These are phyloP conservation scores for Epichloe baconii DNA, from an alignment of 2,329 filamentous ascomycete species.

Conservation along the genomic window DNA sequence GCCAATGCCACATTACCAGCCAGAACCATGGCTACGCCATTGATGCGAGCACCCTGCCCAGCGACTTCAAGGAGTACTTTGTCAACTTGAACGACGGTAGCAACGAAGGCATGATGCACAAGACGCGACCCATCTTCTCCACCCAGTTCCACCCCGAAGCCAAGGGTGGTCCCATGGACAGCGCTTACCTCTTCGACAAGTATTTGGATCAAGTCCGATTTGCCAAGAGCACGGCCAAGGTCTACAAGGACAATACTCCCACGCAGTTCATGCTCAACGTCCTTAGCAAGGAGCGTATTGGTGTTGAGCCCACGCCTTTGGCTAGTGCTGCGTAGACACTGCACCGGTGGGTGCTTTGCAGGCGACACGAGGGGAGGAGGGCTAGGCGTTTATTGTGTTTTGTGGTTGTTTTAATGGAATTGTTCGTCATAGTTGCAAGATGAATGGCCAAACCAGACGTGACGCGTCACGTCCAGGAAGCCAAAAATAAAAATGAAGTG, in stretches of 20 bases:
- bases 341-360: conserved; percentile 1
- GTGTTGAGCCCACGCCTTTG: conserved; percentile 56
- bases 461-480: too few species aligned
- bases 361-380: neutral
- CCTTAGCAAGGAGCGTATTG: conserved; percentile 86
- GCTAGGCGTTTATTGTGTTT: conserved; percentile 1
- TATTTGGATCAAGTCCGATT: conserved; percentile 81
- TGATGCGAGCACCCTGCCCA: conserved; percentile 66
- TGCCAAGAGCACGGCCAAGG: conserved; percentile 73
- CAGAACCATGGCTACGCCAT: conserved; percentile 99
- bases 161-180: conserved; percentile 93
- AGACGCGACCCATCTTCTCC: conserved; percentile 89
- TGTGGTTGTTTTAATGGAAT: neutral
- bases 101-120: conserved; percentile 97
- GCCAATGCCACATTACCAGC: conserved; percentile 95
- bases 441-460: neutral
- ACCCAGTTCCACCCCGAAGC: conserved; percentile 99
- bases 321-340: conserved; percentile 31
- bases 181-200: conserved; percentile 89
- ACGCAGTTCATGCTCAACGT: conserved; percentile 82
- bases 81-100: conserved; percentile 95
- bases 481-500: too few species aligned
- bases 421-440: neutral
- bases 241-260: conserved; percentile 77
- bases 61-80: conserved; percentile 95